Evolutionary conservation across 2,329 filamentous ascomycete species (phyloP).

Genomic region (Penicillium occitanis): DNA sequence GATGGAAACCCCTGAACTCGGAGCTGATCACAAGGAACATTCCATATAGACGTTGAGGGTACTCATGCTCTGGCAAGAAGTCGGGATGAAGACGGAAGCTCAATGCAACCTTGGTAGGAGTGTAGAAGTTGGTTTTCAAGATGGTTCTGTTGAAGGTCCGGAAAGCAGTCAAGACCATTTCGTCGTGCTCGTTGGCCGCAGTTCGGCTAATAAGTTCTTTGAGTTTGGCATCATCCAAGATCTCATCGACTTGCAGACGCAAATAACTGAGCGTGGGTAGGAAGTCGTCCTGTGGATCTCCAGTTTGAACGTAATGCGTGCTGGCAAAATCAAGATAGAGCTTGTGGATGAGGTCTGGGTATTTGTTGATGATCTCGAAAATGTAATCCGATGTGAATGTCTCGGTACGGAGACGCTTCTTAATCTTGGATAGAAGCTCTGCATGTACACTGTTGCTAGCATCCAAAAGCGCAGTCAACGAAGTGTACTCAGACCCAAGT

Average conservation of each 20-base stretch:
- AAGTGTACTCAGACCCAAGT: conserved; percentile 85
- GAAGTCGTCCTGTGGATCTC: conserved; percentile 64
- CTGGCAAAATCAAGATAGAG: conserved; percentile 91
- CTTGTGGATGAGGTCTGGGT: conserved; percentile 81
- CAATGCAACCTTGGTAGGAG: conserved; percentile 94
- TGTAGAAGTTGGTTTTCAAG: conserved; percentile 97
- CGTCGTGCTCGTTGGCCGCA: conserved; percentile 90
- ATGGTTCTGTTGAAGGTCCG: conserved; percentile 90
- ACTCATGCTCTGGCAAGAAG: conserved; percentile 89
- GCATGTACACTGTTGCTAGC: conserved; percentile 78
- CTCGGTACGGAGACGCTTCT: conserved; percentile 90
- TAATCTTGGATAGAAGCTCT: conserved; percentile 87
- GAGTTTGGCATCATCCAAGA: conserved; percentile 72
- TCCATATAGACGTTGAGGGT: conserved; percentile 88
- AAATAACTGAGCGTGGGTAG: conserved; percentile 68
- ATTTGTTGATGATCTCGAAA: conserved; percentile 89
- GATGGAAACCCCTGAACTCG: conserved; percentile 94
- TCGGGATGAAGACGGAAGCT: conserved; percentile 82
- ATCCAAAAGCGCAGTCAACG: conserved; percentile 78
- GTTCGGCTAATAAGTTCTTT: conserved; percentile 75
- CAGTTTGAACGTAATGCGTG: conserved; percentile 72
- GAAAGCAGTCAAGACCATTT: conserved; percentile 98
- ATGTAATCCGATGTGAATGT: conserved; percentile 99
- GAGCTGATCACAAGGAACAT: conserved; percentile 99
- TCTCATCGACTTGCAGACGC: conserved; percentile 66